Percentiles rank a stretch among this genome's conserved stretches.
Evolutionary conservation across 805 yeast genomes (phyloP).

Genomic region (Candida ortonii): DNA sequence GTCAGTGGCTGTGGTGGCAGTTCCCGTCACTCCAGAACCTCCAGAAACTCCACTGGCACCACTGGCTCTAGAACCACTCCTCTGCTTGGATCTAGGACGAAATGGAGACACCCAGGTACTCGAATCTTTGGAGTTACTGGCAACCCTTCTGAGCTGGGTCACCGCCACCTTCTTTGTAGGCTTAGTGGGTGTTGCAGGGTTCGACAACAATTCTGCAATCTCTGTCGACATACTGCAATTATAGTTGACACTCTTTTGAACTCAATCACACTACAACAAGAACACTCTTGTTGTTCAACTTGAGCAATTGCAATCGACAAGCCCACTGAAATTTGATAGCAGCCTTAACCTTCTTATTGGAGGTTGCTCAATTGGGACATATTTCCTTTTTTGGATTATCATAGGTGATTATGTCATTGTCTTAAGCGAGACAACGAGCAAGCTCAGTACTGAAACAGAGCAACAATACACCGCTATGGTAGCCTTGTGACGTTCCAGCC

Average conservation of each 20-base stretch:
- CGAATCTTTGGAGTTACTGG: conserved; percentile 15
- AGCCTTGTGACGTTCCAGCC: no score
- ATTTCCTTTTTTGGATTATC: conserved; percentile 12
- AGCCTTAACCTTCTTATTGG: conserved; percentile 6
- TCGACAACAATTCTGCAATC: conserved; percentile 19
- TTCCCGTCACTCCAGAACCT: no score
- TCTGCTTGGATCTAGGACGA: conserved; percentile 19
- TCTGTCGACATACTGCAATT: conserved; percentile 17
- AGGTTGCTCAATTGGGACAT: conserved; percentile 18
- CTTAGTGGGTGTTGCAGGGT: conserved; percentile 8
- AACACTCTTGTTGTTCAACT: neutral
- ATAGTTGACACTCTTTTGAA: neutral
- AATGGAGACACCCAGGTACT: conserved; percentile 31
- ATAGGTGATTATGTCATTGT: no score
- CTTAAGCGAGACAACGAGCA: no score
- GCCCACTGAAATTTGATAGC: conserved; percentile 16
- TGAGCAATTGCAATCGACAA: neutral
- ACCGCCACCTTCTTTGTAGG: conserved; percentile 12
- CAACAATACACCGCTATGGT: no score
- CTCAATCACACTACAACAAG: neutral
- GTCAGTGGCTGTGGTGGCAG: conserved; percentile 2
- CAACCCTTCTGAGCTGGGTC: conserved; percentile 23
- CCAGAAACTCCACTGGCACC: no score
- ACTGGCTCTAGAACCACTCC: conserved; percentile 3
- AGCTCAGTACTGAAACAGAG: no score